Evolutionary conservation across 1,284 basidiomycete species (phyloP).

Genomic region (Trametes sp.): DNA sequence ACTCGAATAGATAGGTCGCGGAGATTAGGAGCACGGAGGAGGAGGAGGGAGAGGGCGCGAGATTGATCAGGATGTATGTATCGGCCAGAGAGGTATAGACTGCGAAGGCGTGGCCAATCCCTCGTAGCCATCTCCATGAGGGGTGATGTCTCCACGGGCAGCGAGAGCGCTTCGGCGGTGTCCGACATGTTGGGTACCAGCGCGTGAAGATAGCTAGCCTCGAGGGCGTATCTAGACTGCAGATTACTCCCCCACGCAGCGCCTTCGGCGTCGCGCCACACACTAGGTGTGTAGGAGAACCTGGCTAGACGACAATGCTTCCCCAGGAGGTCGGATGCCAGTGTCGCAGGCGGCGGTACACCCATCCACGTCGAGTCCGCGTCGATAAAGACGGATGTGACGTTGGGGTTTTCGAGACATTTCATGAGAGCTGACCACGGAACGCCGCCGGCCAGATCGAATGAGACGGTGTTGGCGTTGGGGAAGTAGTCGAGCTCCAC

Average conservation of each 20-base stretch:
- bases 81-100: background rate
- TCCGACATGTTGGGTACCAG: background rate
- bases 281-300: background rate
- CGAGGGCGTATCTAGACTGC: background rate
- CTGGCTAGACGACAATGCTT: background rate
- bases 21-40: background rate
- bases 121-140: background rate
- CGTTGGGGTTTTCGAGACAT: background rate
- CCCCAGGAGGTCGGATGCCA: background rate
- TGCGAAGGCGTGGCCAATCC: slow-evolving; percentile 2
- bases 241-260: background rate
- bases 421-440: background rate
- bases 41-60: background rate
- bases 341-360: background rate
- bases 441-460: background rate
- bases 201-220: background rate
- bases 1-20: background rate
- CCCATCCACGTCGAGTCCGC: background rate
- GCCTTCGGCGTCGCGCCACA: too few relatives aligned
- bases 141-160: slow-evolving; percentile 6
- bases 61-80: background rate
- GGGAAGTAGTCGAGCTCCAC: background rate
- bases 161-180: slow-evolving; percentile 1
- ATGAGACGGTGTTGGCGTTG: background rate
- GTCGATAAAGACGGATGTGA: background rate